These are phyloP conservation scores for Plasmodium gonderi DNA, from an alignment of 169 alveolate genomes.

Conservation along the genomic window DNA sequence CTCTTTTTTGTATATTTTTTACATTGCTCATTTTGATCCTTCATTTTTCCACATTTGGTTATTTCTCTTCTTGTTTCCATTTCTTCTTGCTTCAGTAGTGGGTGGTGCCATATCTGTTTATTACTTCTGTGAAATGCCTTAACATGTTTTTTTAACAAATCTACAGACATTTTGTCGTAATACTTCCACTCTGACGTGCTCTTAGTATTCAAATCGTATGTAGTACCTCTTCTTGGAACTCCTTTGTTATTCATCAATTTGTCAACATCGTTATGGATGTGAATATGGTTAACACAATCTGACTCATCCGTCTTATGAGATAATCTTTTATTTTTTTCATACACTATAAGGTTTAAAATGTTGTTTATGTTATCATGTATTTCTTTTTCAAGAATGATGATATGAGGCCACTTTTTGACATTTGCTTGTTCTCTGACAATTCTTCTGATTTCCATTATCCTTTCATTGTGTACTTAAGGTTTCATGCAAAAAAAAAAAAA, in stretches of 20 bases:
- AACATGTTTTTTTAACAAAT: conserved; percentile 33
- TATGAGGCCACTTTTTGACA: neutral
- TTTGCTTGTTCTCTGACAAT: neutral
- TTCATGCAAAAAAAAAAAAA: no score
- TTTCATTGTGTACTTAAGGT: neutral
- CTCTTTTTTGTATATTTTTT: no score
- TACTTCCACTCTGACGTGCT: conserved; percentile 6
- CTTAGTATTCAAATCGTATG: neutral
- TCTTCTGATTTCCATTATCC: neutral
- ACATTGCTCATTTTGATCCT: no score
- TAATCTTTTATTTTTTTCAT: conserved; percentile 7
- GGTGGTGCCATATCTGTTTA: no score
- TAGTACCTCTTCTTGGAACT: neutral
- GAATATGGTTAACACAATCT: neutral
- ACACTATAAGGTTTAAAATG: conserved; percentile 37
- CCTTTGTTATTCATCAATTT: neutral
- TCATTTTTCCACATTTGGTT: neutral
- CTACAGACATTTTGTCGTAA: conserved; percentile 20
- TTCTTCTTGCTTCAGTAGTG: neutral
- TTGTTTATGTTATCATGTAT: conserved; percentile 33
- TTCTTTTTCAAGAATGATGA: conserved; percentile 50
- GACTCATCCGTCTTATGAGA: neutral
- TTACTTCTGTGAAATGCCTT: conserved; percentile 19
- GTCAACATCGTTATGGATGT: neutral
- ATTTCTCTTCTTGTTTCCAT: neutral